Percentiles rank a stretch among this genome's conserved stretches.
These are phyloP conservation scores for Aspergillus melleus DNA, from an alignment of 2,329 filamentous ascomycete species.

Conservation along the genomic window DNA sequence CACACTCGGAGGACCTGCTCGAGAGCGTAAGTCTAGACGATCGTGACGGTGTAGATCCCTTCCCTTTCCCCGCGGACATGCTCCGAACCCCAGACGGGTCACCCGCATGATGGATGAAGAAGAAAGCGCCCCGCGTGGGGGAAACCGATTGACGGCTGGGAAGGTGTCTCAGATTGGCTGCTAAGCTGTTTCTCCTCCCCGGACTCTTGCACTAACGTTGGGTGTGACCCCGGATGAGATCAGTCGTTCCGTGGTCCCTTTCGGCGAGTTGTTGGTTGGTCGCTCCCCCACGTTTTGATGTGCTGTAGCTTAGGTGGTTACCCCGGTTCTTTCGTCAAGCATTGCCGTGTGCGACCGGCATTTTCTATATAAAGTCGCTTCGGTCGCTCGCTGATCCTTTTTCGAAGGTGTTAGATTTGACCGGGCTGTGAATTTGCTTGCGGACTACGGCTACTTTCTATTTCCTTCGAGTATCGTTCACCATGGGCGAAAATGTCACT, in stretches of 20 bases:
- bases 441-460: too few relatives aligned
- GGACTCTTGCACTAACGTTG: too few relatives aligned
- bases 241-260: too few relatives aligned
- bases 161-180: neutral
- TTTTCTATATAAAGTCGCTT: neutral
- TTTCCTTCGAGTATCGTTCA: neutral
- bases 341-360: too few relatives aligned
- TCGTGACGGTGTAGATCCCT: neutral
- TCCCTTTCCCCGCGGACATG: neutral
- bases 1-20: too few relatives aligned
- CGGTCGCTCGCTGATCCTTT: neutral
- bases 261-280: too few relatives aligned
- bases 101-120: too few relatives aligned
- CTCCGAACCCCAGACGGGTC: neutral
- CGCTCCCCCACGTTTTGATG: neutral
- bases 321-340: neutral
- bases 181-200: neutral
- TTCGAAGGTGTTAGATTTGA: too few relatives aligned
- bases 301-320: neutral
- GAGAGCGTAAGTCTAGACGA: neutral
- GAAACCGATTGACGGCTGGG: neutral
- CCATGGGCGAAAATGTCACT: slow-evolving; percentile 3
- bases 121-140: neutral
- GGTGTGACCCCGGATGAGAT: too few relatives aligned
- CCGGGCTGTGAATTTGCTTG: too few relatives aligned